phyloP scores from a whole-genome alignment of 1,284 basidiomycete species.

The Microbotryum saponariae region DNA sequence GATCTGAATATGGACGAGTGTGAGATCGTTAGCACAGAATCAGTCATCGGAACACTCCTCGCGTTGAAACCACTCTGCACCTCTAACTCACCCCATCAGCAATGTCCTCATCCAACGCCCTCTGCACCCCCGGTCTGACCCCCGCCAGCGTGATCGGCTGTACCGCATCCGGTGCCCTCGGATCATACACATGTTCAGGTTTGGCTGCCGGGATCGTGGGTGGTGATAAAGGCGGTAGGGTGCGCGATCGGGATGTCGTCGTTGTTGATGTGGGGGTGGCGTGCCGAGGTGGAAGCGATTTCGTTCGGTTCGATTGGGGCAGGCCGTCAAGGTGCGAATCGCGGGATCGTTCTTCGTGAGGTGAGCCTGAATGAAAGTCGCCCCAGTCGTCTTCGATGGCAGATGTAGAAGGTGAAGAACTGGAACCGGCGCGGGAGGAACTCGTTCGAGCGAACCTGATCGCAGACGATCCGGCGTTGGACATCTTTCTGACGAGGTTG shows the following conservation, averaged over 20 bases:
- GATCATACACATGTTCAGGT: background rate
- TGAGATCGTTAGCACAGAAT: background rate
- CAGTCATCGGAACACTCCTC: too few relatives aligned
- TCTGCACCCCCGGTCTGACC: slow-evolving; percentile 7
- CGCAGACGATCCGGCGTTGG: background rate
- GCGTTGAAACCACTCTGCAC: too few relatives aligned
- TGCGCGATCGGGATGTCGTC: background rate
- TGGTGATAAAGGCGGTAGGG: background rate
- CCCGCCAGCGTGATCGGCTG: slow-evolving; percentile 22
- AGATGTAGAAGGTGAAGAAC: too few relatives aligned
- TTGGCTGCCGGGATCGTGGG: background rate
- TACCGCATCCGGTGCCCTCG: slow-evolving; percentile 6
- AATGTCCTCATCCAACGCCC: slow-evolving; percentile 23
- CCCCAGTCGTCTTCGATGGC: slow-evolving; percentile 3
- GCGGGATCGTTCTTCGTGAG: background rate
- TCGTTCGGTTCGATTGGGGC: background rate
- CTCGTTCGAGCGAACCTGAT: background rate
- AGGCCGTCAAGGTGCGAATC: background rate
- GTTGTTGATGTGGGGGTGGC: background rate
- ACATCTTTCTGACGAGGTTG: background rate
- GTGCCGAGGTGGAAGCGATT: too few relatives aligned
- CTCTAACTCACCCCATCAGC: slow-evolving; percentile 22
- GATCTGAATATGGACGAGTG: slow-evolving; percentile 5
- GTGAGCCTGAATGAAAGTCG: slow-evolving; percentile 11
- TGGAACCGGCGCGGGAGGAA: background rate